Evolutionary conservation across 2,329 filamentous ascomycete species (phyloP).

Genomic region (Tolypocladium inflatum): DNA sequence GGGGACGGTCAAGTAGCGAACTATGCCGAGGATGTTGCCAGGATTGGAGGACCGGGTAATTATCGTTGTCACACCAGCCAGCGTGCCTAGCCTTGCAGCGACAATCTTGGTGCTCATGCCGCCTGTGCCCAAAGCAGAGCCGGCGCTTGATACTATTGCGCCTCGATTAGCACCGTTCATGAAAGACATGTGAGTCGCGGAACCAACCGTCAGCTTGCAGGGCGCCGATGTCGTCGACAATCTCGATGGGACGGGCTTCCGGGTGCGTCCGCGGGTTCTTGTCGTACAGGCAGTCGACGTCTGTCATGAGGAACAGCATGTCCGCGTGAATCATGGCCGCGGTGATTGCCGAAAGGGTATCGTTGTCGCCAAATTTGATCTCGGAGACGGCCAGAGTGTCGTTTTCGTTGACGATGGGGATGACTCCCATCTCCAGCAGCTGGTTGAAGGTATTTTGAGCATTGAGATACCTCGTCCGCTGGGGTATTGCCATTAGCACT

Average conservation of each 20-base stretch:
- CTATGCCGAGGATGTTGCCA: constrained; percentile 82
- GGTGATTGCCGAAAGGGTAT: constrained; percentile 92
- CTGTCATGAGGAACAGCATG: constrained; percentile 96
- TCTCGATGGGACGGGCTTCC: constrained; percentile 81
- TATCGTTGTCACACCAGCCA: constrained; percentile 88
- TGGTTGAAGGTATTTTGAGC: constrained; percentile 92
- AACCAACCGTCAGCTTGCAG: constrained; percentile 67
- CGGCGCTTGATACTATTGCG: constrained; percentile 76
- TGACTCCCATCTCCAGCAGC: constrained; percentile 86
- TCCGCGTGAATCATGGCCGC: constrained; percentile 96
- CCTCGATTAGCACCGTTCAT: constrained; percentile 7
- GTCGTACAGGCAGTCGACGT: constrained; percentile 95
- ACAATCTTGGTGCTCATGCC: constrained; percentile 98
- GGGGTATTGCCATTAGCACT: constrained; percentile 7
- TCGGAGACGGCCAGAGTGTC: constrained; percentile 94
- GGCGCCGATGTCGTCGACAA: constrained; percentile 78
- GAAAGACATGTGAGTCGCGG: too few relatives aligned
- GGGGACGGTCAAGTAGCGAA: constrained; percentile 60
- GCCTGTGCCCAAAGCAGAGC: constrained; percentile 82
- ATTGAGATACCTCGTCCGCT: constrained; percentile 90
- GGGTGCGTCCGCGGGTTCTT: constrained; percentile 83
- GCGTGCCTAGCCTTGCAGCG: constrained; percentile 83
- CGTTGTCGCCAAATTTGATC: constrained; percentile 99
- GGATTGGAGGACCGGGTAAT: constrained; percentile 93
- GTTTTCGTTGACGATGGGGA: constrained; percentile 98